Percentiles rank a stretch among this genome's conserved stretches.
Evolutionary conservation across 257 asterid genomes (phyloP).

Genomic region (Salvia rosmarinus): DNA sequence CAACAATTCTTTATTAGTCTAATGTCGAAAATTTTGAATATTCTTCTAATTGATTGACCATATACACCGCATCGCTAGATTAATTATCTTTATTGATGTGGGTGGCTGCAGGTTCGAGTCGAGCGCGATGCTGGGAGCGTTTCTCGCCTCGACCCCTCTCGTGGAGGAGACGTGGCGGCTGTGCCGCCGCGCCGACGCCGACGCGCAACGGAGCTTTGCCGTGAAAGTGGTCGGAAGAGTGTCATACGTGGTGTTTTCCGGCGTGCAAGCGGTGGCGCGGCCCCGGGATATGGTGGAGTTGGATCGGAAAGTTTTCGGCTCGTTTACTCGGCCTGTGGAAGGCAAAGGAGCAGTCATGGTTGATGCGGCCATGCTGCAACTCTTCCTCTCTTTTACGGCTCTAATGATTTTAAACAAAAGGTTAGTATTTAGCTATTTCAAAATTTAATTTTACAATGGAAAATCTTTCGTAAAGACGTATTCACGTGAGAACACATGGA

Average conservation of each 20-base stretch:
- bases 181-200: constrained; percentile 51
- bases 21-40: too few species aligned
- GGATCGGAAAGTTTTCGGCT: constrained; percentile 42
- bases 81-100: too few species aligned
- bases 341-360: constrained; percentile 49
- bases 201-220: constrained; percentile 42
- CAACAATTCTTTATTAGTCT: not conserved
- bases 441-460: too few species aligned
- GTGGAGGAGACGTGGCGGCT: constrained; percentile 68
- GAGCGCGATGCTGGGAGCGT: constrained; percentile 65
- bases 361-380: constrained; percentile 55
- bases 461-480: too few species aligned
- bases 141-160: constrained; percentile 68
- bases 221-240: constrained; percentile 47
- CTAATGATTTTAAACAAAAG: constrained; percentile 50
- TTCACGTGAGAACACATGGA: too few species aligned
- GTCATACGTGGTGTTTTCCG: constrained; percentile 68
- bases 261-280: constrained; percentile 46
- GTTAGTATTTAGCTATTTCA: too few species aligned
- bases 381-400: constrained; percentile 49
- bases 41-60: too few species aligned
- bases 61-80: too few species aligned
- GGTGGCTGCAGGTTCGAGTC: constrained; percentile 78
- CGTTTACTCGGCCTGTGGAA: constrained; percentile 25
- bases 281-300: constrained; percentile 51